These are phyloP conservation scores for Picochlorum costavermella DNA, from an alignment of 139 green algal species.

Conservation along the genomic window DNA sequence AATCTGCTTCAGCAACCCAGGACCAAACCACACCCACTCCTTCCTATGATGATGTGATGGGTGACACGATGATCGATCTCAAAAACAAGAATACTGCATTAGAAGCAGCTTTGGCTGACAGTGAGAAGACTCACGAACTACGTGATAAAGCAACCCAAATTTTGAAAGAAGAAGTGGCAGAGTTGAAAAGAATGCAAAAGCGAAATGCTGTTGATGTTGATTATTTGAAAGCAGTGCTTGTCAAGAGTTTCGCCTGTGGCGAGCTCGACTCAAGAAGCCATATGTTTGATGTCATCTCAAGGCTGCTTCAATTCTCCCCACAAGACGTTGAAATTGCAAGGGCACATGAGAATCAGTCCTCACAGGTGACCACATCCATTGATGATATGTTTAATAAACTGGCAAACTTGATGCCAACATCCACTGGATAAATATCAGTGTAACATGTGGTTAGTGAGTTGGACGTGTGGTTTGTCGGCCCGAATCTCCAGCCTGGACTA, in stretches of 20 bases:
- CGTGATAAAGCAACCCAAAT: constrained; percentile 33
- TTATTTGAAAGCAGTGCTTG: constrained; percentile 42
- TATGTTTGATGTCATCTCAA: constrained; percentile 35
- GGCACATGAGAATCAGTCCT: neutral
- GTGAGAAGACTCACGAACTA: constrained; percentile 38
- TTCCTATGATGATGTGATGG: neutral
- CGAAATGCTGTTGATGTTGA: constrained; percentile 23
- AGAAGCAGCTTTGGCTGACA: constrained; percentile 7
- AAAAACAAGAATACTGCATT: neutral
- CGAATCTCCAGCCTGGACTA: no score
- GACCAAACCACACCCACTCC: neutral
- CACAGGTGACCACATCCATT: neutral
- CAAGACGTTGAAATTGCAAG: constrained; percentile 19
- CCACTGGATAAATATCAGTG: no score
- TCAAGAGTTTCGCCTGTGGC: constrained; percentile 35
- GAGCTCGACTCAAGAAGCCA: constrained; percentile 27
- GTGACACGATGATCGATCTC: neutral
- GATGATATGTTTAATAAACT: neutral
- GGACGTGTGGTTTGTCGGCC: no score
- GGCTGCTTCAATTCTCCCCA: constrained; percentile 41
- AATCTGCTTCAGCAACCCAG: neutral
- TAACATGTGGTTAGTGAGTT: no score
- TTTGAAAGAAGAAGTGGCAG: constrained; percentile 44
- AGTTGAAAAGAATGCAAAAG: constrained; percentile 25
- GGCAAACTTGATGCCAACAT: no score